These are phyloP conservation scores for Myxozyma vanderwaltii DNA, from an alignment of 805 yeast genomes.

Conservation along the genomic window DNA sequence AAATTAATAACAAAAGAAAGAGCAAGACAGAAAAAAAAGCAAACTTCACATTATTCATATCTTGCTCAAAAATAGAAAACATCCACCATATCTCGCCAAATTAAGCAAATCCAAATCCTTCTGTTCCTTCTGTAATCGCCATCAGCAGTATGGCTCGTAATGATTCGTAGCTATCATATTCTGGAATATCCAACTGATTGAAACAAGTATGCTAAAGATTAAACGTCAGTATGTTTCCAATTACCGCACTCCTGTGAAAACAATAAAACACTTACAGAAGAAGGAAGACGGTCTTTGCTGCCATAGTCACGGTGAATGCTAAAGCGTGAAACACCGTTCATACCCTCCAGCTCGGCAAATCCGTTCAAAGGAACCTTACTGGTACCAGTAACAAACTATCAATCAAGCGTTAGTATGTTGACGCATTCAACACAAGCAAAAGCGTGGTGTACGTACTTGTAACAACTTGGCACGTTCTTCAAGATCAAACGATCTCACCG, in stretches of 20 bases:
- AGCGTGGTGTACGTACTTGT: constrained; percentile 47
- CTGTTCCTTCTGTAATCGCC: constrained; percentile 93
- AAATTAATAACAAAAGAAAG: not conserved
- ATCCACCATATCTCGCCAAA: too few species aligned
- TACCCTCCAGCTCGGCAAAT: constrained; percentile 84
- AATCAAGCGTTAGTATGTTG: not conserved
- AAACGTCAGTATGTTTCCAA: too few species aligned
- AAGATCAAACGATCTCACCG: constrained; percentile 87
- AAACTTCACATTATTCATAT: not conserved
- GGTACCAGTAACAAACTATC: constrained; percentile 86
- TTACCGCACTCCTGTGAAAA: too few species aligned
- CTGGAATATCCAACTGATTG: constrained; percentile 92
- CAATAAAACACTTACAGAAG: constrained; percentile 50
- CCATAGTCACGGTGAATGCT: constrained; percentile 90
- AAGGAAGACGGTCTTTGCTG: constrained; percentile 79
- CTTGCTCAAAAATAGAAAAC: too few species aligned
- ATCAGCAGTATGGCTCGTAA: constrained; percentile 75
- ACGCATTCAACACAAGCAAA: not conserved
- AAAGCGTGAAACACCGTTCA: constrained; percentile 81
- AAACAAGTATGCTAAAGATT: constrained; percentile 79
- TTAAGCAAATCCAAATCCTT: constrained; percentile 88
- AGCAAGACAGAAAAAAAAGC: not conserved
- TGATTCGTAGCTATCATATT: constrained; percentile 84
- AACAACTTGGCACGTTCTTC: constrained; percentile 92
- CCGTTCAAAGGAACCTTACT: constrained; percentile 95